Evolutionary conservation across 306 rosid species (phyloP).

Genomic region (Casuarina equisetifolia): DNA sequence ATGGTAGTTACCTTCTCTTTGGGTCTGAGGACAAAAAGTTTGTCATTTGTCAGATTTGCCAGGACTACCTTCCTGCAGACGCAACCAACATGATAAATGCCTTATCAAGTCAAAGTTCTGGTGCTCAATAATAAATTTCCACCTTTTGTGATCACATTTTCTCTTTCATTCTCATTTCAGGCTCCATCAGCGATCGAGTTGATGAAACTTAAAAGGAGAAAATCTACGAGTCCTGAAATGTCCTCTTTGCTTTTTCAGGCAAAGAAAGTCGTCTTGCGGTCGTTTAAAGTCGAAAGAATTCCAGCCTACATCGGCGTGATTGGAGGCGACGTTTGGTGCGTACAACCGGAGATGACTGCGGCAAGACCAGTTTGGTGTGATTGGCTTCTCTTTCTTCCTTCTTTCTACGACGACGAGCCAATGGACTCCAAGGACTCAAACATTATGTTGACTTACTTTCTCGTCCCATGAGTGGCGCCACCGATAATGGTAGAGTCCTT

Average conservation of each 20-base stretch:
- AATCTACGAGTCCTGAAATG: not conserved
- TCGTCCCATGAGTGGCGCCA: not conserved
- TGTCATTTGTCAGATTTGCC: not conserved
- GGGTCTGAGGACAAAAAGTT: not conserved
- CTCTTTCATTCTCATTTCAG: too few relatives aligned
- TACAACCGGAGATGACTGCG: constrained; percentile 14
- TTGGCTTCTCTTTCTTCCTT: not conserved
- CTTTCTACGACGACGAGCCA: not conserved
- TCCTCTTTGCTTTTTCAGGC: not conserved
- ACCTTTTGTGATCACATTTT: too few relatives aligned
- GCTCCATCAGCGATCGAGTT: too few relatives aligned
- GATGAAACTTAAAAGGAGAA: not conserved
- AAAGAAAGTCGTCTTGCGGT: not conserved
- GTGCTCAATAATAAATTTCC: not conserved
- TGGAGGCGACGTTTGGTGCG: constrained; percentile 34
- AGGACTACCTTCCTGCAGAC: too few relatives aligned
- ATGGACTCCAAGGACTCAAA: not conserved
- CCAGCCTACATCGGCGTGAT: constrained; percentile 12
- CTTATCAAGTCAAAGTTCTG: not conserved
- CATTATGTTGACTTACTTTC: not conserved
- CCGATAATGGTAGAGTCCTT: not conserved
- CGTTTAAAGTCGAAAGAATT: not conserved
- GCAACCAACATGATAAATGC: not conserved
- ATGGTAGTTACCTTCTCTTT: not conserved
- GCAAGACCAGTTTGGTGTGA: not conserved